Percentiles rank a stretch among this genome's conserved stretches.
Conservation (phyloP, 352 stramenopile species). For the Globisporangium canariense region DNA sequence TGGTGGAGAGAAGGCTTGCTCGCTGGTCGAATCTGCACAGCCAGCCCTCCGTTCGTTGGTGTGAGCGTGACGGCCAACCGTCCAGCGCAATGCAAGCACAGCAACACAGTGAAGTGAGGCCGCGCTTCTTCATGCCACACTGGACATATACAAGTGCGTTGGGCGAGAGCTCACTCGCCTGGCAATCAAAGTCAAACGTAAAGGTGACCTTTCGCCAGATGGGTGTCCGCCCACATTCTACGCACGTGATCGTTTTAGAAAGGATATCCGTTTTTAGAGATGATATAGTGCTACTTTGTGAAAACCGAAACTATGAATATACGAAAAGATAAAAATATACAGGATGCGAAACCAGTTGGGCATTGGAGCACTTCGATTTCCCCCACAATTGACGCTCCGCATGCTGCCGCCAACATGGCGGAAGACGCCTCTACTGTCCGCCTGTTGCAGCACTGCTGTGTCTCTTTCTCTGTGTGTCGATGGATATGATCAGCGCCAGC, state of each 20-base stretch:
- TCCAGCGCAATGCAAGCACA: no score
- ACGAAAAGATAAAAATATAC: background rate
- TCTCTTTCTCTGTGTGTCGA: background rate
- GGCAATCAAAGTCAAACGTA: background rate
- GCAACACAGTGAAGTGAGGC: no score
- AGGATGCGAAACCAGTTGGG: background rate
- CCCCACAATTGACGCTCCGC: slow-evolving; percentile 4
- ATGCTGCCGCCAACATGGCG: background rate
- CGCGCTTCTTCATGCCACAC: no score
- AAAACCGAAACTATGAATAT: background rate
- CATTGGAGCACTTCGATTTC: background rate
- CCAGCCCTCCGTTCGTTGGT: no score
- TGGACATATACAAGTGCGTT: background rate
- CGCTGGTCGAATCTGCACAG: no score
- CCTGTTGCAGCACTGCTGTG: background rate
- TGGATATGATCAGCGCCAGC: background rate
- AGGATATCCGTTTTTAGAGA: background rate
- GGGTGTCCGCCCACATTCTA: background rate
- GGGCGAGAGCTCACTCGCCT: background rate
- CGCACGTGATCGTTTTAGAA: background rate
- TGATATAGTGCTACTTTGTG: background rate
- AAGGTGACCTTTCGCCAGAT: slow-evolving; percentile 8
- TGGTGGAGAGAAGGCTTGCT: background rate
- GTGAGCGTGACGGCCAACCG: no score
- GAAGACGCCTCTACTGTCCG: background rate